Conservation (phyloP, 163 green algal species). For the Scenedesmus sp. region DNA sequence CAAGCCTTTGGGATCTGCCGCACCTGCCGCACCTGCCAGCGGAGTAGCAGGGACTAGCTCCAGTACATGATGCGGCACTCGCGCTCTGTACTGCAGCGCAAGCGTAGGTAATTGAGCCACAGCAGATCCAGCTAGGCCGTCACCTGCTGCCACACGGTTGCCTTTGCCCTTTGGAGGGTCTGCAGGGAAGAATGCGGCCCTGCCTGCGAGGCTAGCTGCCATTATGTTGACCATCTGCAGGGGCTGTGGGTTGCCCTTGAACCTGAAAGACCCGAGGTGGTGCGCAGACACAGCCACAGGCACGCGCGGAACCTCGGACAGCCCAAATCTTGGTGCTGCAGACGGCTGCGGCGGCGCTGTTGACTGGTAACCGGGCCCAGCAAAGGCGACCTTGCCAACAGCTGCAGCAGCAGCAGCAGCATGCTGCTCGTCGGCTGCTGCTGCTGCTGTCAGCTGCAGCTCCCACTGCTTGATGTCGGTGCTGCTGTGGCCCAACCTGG, state of each 20-base stretch:
- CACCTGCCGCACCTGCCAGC: neutral
- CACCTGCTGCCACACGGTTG: neutral
- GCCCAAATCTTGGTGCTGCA: neutral
- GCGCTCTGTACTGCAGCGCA: conserved; percentile 24
- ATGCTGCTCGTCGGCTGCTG: neutral
- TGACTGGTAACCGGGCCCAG: too few species aligned
- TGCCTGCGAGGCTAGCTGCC: neutral
- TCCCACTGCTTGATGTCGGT: neutral
- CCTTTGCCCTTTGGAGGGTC: conserved; percentile 52
- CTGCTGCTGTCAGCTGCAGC: neutral
- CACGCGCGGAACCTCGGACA: neutral
- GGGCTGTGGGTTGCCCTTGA: conserved; percentile 49
- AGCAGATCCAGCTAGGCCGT: neutral
- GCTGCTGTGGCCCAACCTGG: neutral
- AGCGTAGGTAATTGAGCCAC: conserved; percentile 19
- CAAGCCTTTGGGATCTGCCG: neutral
- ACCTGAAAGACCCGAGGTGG: conserved; percentile 34
- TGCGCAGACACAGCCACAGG: neutral
- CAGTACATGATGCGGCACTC: conserved; percentile 13
- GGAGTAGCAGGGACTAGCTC: neutral
- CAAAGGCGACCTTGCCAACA: neutral
- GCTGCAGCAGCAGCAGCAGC: conserved; percentile 12
- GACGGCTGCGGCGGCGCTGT: neutral
- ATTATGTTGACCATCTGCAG: conserved; percentile 50
- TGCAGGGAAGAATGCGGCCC: neutral